Evolutionary conservation across 2,329 filamentous ascomycete genomes (phyloP), one percentile per base, ranked within the genome.

Genomic region (Aspergillus latus): DNA sequence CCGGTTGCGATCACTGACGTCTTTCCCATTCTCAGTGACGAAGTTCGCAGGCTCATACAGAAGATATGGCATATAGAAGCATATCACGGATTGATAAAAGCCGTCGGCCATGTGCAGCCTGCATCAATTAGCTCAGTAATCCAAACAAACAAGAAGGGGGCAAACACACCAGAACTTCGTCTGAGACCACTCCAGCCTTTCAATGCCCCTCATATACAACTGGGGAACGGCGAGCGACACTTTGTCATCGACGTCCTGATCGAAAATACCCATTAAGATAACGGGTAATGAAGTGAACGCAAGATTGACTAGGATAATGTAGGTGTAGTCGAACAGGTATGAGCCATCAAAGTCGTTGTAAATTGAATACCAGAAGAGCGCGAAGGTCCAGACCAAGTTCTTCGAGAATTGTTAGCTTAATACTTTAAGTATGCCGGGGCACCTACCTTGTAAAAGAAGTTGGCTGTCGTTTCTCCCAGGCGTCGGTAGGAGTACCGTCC

Each of bases 371-470:
- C 93, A 97, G 82, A 97, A 97, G 56, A 99, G 89, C 44, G 88
- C 84, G 70, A 97, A 93, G 0, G 91, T 94, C 94, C 94, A 99
- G 52, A 97, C 88, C 75, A 99, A 89, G 79, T 97, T 99, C 88
- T 87, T 64, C 4, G 6, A 21, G 36, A 28, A 6, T 29, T 46
- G 54, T 62, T 6, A 67, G 58, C 40, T 29, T 34, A 16, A 9
- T 36, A 28, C 5, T 13, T 29, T 11, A 34, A 43, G 26, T 26
- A 26, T 36, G 43, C 21, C 21, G 21, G 6, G 29, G n/a, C 45
- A 61, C 77, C 68, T 71, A 85, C 84, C 79, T 99, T 99, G 85
- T 97, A 99, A 81, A 99, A 99, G 82, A 99, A 99, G 74, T 99
- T 99, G 73, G 92, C 91, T 68, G 95, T 97, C 46, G 88, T 90